These are phyloP conservation scores for Rhizopus delemar DNA, from an alignment of 371 early-diverging fungal genomes.

Conservation along the genomic window DNA sequence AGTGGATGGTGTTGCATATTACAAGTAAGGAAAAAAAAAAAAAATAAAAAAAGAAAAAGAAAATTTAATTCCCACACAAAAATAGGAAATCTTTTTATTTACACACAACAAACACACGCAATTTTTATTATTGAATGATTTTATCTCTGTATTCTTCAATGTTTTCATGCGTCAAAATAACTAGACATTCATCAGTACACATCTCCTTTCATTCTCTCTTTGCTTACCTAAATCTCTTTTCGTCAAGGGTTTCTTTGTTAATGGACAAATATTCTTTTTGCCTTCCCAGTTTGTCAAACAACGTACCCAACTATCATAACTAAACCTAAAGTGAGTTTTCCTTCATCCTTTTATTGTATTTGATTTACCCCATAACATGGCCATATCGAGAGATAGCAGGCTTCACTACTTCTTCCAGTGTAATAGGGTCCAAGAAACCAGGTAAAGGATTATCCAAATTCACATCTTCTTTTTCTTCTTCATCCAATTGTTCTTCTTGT, in stretches of 20 bases:
- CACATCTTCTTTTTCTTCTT: constrained; percentile 25
- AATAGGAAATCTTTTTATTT: not conserved
- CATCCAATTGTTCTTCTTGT: constrained; percentile 19
- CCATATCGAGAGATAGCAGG: constrained; percentile 96
- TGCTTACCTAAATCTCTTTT: constrained; percentile 78
- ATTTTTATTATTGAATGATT: constrained; percentile 17
- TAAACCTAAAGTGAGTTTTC: constrained; percentile 2
- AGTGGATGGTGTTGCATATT: constrained; percentile 33
- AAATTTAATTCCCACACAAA: not conserved
- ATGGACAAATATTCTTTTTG: constrained; percentile 85
- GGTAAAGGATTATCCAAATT: constrained; percentile 81
- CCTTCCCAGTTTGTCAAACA: constrained; percentile 82
- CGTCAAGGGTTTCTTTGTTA: constrained; percentile 89
- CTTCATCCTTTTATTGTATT: not conserved
- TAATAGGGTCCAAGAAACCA: constrained; percentile 92
- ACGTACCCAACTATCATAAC: constrained; percentile 90
- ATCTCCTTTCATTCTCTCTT: not conserved
- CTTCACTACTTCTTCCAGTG: constrained; percentile 84
- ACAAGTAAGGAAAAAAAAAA: not conserved
- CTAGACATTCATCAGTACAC: constrained; percentile 10
- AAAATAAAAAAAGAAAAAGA: not conserved
- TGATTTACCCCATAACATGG: constrained; percentile 86
- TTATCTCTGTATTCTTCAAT: constrained; percentile 39
- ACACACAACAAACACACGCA: not conserved
- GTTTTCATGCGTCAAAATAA: constrained; percentile 35